Percentiles rank a stretch among this genome's conserved stretches.
These are phyloP conservation scores for Aspergillus sp. DNA, from an alignment of 2,329 filamentous ascomycete species.

Conservation along the genomic window DNA sequence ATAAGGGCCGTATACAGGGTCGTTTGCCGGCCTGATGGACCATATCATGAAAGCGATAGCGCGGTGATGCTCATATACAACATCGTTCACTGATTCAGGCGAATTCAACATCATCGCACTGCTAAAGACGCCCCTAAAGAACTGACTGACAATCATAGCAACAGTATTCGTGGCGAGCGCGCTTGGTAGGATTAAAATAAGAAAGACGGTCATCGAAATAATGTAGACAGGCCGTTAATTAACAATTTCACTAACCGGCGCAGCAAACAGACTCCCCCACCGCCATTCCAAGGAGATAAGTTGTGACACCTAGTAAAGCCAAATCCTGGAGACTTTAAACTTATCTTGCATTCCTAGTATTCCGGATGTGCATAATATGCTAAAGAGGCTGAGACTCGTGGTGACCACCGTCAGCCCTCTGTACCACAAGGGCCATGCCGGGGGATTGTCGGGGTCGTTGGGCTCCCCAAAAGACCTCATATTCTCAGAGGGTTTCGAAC, in stretches of 20 bases:
- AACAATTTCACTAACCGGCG: not conserved
- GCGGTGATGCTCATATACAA: slow-evolving; percentile 69
- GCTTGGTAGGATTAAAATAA: not conserved
- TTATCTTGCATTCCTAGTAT: not conserved
- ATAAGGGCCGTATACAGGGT: slow-evolving; percentile 57
- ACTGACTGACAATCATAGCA: slow-evolving; percentile 10
- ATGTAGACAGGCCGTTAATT: not conserved
- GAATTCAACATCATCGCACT: slow-evolving; percentile 75
- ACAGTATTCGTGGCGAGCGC: slow-evolving; percentile 48
- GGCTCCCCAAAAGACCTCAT: slow-evolving; percentile 9
- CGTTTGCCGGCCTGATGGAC: slow-evolving; percentile 77
- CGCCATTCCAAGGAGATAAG: not conserved
- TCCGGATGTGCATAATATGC: not conserved
- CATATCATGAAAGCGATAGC: slow-evolving; percentile 75
- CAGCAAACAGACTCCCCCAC: not conserved
- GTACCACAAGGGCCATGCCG: slow-evolving; percentile 12
- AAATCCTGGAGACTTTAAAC: not conserved
- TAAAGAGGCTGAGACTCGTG: slow-evolving; percentile 13
- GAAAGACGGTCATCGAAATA: not conserved
- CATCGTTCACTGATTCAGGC: slow-evolving; percentile 74
- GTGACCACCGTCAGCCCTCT: slow-evolving; percentile 7
- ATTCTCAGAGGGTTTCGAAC: too few relatives aligned
- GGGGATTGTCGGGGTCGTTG: slow-evolving; percentile 10
- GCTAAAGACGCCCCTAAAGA: slow-evolving; percentile 48
- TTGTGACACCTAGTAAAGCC: not conserved